Conservation (phyloP, 441 rosid genomes). For the Pelargonium australe region DNA sequence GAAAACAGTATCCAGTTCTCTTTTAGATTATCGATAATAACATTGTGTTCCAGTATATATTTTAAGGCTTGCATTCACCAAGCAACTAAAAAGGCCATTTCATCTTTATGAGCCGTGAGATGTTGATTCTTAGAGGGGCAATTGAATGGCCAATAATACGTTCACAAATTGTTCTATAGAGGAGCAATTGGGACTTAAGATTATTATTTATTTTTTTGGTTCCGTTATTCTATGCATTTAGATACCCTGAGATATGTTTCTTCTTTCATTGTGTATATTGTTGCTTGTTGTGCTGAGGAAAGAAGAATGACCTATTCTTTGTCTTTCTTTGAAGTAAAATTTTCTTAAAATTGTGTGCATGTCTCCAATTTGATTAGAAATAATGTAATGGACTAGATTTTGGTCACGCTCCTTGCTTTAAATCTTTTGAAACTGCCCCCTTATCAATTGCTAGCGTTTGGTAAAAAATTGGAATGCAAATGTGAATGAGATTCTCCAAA, state of each 20-base stretch:
- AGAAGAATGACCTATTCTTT: background rate
- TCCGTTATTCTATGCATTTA: no score
- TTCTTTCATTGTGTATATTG: no score
- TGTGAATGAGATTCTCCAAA: no score
- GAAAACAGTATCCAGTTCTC: background rate
- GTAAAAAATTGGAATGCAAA: no score
- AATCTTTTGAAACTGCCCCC: no score
- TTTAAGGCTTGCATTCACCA: background rate
- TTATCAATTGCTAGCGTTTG: no score
- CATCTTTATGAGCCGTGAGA: background rate
- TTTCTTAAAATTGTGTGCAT: background rate
- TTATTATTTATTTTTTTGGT: no score
- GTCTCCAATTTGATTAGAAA: background rate
- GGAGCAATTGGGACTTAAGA: no score
- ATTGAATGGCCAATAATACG: no score
- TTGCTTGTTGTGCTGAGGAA: no score
- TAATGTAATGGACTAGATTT: background rate
- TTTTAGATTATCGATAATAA: background rate
- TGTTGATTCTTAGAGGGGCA: background rate
- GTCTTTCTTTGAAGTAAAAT: background rate
- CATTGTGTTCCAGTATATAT: background rate
- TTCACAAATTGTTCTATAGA: no score
- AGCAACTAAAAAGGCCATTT: background rate
- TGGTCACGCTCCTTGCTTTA: background rate
- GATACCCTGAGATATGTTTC: no score